Evolutionary conservation across 805 yeast species (phyloP).

Genomic region (Tetrapisispora fleetii): DNA sequence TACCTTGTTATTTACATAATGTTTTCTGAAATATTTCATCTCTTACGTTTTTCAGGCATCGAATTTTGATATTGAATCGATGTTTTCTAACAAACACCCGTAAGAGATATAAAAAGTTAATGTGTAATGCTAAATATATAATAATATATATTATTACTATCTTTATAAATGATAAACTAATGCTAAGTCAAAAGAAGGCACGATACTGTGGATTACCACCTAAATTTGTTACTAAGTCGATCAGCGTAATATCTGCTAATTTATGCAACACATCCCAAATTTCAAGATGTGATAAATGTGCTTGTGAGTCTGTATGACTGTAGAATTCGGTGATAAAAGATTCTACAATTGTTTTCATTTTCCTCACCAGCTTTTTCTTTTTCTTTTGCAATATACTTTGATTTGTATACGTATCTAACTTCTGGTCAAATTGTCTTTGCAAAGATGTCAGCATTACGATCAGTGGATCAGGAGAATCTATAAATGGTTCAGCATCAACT

Average conservation of each 20-base stretch:
- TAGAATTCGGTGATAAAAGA: conserved; percentile 9
- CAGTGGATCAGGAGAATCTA: conserved; percentile 6
- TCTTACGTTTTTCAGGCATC: no score
- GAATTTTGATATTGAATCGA: no score
- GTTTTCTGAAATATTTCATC: no score
- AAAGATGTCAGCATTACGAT: background rate
- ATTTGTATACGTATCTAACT: background rate
- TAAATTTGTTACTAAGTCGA: conserved; percentile 11
- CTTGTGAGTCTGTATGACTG: conserved; percentile 3
- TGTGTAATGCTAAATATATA: background rate
- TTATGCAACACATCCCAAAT: conserved; percentile 15
- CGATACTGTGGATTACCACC: conserved; percentile 23
- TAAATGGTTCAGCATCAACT: background rate
- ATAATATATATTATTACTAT: background rate
- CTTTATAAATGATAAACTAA: background rate
- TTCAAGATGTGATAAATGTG: conserved; percentile 12
- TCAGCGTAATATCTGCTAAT: conserved; percentile 11
- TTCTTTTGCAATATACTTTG: background rate
- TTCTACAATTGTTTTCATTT: conserved; percentile 1
- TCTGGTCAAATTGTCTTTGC: background rate
- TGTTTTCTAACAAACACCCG: no score
- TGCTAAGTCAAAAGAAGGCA: conserved; percentile 7
- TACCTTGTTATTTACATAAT: no score
- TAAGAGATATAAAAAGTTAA: no score
- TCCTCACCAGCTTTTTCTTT: background rate